phyloP scores from a whole-genome alignment of 192 early-diverging fungal species.

The Coemansia aciculifera region DNA sequence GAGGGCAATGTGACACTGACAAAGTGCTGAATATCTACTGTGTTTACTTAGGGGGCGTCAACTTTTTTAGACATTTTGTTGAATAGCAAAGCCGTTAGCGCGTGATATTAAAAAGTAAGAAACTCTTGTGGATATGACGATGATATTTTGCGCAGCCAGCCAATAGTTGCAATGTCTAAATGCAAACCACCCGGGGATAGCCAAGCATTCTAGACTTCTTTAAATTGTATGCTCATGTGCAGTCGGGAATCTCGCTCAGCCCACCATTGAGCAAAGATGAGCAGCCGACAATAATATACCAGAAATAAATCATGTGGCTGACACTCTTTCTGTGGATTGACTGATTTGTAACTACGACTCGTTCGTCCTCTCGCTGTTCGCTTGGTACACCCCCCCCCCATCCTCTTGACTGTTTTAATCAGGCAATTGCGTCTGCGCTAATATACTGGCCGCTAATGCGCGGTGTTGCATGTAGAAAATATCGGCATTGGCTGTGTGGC shows the following conservation, averaged over 20 bases:
- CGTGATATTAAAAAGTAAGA: not conserved
- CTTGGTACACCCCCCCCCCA: not conserved
- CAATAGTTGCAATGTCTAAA: not conserved
- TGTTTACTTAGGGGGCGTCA: not conserved
- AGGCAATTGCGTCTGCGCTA: not conserved
- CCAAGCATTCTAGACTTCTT: not conserved
- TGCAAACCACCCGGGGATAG: not conserved
- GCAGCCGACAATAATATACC: not conserved
- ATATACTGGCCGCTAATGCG: not conserved
- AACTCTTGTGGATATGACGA: not conserved
- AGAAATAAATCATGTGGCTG: not conserved
- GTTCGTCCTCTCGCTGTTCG: not conserved
- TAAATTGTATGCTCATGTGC: not conserved
- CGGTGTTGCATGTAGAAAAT: not conserved
- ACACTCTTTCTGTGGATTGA: not conserved
- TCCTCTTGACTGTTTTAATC: not conserved
- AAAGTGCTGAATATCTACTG: not conserved
- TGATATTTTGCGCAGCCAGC: not conserved
- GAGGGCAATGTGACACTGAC: slow-evolving; percentile 17
- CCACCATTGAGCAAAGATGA: not conserved
- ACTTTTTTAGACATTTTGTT: not conserved
- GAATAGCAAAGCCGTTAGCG: not conserved
- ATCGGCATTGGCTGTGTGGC: not conserved
- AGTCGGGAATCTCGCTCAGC: not conserved
- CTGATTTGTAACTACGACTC: not conserved